Conservation (phyloP, 2,329 filamentous ascomycete species). For the Colletotrichum tropicale region DNA sequence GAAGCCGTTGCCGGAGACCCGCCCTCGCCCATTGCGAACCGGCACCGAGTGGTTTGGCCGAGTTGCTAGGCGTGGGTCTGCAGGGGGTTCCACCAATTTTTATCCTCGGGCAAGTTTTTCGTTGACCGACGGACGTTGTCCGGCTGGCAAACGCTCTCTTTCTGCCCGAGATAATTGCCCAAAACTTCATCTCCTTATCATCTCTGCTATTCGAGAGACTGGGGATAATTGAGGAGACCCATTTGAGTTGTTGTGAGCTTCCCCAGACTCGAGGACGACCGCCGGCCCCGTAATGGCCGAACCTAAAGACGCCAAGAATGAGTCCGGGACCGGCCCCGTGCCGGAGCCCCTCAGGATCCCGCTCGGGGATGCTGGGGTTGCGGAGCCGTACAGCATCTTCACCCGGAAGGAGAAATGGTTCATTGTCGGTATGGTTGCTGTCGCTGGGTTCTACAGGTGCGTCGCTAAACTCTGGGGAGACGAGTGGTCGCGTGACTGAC, state of each 20-base stretch:
- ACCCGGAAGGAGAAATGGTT: conserved; percentile 28
- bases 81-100: neutral
- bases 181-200: neutral
- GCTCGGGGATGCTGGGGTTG: neutral
- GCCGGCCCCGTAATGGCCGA: neutral
- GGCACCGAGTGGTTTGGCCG: neutral
- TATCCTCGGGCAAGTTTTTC: conserved; percentile 4
- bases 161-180: neutral
- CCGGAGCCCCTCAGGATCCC: conserved; percentile 6
- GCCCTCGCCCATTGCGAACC: neutral
- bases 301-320: neutral
- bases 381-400: conserved; percentile 26
- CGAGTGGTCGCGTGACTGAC: neutral
- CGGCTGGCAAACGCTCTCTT: neutral
- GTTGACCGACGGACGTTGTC: neutral
- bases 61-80: neutral
- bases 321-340: neutral
- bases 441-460: conserved; percentile 28
- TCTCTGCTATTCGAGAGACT: neutral
- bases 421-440: conserved; percentile 27
- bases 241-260: neutral
- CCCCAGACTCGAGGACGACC: neutral
- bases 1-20: neutral
- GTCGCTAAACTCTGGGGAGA: neutral
- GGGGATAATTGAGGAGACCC: neutral